Conservation (phyloP, 179 eudicot genomes). For the Heliamphora pulchella region DNA sequence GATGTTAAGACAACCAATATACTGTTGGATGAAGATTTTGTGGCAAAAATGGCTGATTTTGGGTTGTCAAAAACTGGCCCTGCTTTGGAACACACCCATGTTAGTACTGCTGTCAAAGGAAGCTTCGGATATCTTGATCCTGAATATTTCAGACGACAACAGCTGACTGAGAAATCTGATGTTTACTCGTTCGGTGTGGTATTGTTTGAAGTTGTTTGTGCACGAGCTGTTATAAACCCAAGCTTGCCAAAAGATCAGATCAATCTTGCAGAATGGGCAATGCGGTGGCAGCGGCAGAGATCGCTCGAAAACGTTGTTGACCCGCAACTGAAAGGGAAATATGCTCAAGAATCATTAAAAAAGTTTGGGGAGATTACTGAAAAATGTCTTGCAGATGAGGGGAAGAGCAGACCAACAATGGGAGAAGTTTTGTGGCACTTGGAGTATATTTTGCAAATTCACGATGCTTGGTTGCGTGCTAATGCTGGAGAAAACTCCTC, state of each 20-base stretch:
- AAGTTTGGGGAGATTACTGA: conserved; percentile 36
- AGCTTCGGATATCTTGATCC: conserved; percentile 43
- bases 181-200: conserved; percentile 44
- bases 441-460: conserved; percentile 38
- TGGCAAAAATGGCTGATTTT: conserved; percentile 43
- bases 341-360: conserved; percentile 24
- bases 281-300: conserved; percentile 31
- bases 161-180: conserved; percentile 39
- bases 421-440: conserved; percentile 46
- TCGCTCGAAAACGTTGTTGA: conserved; percentile 30
- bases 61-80: conserved; percentile 42
- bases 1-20: conserved; percentile 43
- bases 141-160: conserved; percentile 38
- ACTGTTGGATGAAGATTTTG: conserved; percentile 31
- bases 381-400: conserved; percentile 42
- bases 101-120: conserved; percentile 41
- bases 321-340: conserved; percentile 20
- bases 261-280: conserved; percentile 45
- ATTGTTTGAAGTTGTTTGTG: conserved; percentile 36
- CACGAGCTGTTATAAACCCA: conserved; percentile 38
- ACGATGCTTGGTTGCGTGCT: conserved; percentile 28
- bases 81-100: conserved; percentile 39
- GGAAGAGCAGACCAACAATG: conserved; percentile 38
- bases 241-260: conserved; percentile 38
- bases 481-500: conserved; percentile 18